A percentile compares a stretch with the other conserved stretches of the same genome.
Evolutionary conservation across 2,329 filamentous ascomycete species (phyloP).

Genomic region (Boeremia lycopersici): DNA sequence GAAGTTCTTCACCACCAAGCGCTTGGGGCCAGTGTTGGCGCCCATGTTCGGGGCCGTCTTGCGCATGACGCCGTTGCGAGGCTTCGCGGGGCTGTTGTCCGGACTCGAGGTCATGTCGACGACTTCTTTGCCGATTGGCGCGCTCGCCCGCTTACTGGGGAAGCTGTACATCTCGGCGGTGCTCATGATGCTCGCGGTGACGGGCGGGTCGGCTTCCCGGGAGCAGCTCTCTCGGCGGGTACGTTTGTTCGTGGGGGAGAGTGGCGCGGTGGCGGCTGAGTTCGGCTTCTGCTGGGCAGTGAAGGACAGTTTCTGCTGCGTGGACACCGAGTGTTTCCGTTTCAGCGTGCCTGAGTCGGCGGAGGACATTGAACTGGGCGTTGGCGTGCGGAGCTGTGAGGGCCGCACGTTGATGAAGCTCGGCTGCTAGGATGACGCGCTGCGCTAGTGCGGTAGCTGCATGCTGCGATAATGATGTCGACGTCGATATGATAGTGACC

Average conservation of each 20-base stretch:
- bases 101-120: constrained; percentile 43
- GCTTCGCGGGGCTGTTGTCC: constrained; percentile 52
- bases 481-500: constrained; percentile 1
- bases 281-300: constrained; percentile 44
- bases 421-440: constrained; percentile 37
- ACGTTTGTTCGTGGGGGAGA: constrained; percentile 42
- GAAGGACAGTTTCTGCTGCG: constrained; percentile 46
- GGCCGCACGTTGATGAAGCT: constrained; percentile 23
- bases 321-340: constrained; percentile 46
- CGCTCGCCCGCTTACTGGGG: constrained; percentile 34
- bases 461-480: constrained; percentile 12
- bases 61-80: constrained; percentile 45
- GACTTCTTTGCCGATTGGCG: constrained; percentile 24
- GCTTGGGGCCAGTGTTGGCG: constrained; percentile 70
- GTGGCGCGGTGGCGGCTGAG: constrained; percentile 28
- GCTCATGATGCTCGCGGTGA: constrained; percentile 31
- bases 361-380: constrained; percentile 40
- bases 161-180: constrained; percentile 46
- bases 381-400: constrained; percentile 24
- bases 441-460: constrained; percentile 15
- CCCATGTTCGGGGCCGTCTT: constrained; percentile 70
- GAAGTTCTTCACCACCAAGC: constrained; percentile 92
- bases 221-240: constrained; percentile 35
- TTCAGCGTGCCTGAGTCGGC: constrained; percentile 39
- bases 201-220: constrained; percentile 17